A percentile compares a stretch with the other conserved stretches of the same genome.
phyloP scores from a whole-genome alignment of 1,284 basidiomycete species.

The Irpex sp. region DNA sequence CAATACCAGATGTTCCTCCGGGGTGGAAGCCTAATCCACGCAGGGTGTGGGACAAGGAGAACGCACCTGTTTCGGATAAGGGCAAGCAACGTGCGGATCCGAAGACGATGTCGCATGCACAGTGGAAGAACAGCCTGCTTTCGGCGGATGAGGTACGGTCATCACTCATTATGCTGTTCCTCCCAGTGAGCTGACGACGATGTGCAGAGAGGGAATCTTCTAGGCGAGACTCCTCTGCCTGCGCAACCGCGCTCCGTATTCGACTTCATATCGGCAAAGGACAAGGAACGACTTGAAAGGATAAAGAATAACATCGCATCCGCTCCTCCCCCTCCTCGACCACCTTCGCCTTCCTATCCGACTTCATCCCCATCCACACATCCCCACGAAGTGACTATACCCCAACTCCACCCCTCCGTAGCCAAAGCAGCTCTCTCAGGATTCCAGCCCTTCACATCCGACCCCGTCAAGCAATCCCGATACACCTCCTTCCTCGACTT shows the following conservation, averaged over 20 bases:
- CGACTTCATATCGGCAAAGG: conserved; percentile 89
- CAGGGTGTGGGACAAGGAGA: conserved; percentile 71
- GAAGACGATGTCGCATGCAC: conserved; percentile 27
- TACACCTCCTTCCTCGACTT: conserved; percentile 81
- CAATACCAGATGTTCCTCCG: conserved; percentile 70
- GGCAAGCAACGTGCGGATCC: conserved; percentile 12
- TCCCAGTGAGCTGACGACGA: background rate
- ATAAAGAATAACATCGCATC: conserved; percentile 37
- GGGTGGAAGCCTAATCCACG: conserved; percentile 85
- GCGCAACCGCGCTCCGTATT: conserved; percentile 78
- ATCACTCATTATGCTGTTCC: background rate
- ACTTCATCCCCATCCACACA: conserved; percentile 7
- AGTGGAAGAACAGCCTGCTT: conserved; percentile 47
- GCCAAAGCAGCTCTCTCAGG: conserved; percentile 84
- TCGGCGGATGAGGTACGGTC: conserved; percentile 61
- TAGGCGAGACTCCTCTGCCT: conserved; percentile 78
- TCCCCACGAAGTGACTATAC: conserved; percentile 32
- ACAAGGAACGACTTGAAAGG: conserved; percentile 76
- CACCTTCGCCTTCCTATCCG: conserved; percentile 21
- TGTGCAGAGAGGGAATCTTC: conserved; percentile 56
- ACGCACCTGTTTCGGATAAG: conserved; percentile 22
- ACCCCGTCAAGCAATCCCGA: conserved; percentile 77
- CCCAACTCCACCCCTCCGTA: conserved; percentile 66
- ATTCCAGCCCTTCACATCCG: conserved; percentile 80
- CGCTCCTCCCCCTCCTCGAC: conserved; percentile 18